Base-by-base conservation (phyloP, 805 yeast genomes). In the Myxozyma geophila region DNA sequence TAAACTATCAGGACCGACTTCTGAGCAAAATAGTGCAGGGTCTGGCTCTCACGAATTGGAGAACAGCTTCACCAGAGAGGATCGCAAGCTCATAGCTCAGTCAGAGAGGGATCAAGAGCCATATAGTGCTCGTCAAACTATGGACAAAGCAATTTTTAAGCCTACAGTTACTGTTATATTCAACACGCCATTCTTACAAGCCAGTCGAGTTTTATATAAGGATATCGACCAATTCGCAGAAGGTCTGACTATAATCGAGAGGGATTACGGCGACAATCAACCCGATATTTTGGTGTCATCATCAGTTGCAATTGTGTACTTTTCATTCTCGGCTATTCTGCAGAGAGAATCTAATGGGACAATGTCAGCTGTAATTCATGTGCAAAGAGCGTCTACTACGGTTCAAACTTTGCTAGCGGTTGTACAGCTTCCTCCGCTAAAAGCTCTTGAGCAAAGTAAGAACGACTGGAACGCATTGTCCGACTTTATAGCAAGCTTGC, bases 231-330 rank as follows among this genome's bases (percentile, higher is more conserved):
- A 46, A 5, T 35, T 48, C 35, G 36, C 63, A 1, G 37, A 51
- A 50, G 56, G 54, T 9, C 47, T 62, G 7, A 37, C 19, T 21
- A 49, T 57, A 2, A 35, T 62, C n/a, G 66, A 62, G 39, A 62
- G 66, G 19, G 66, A 62, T 41, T 62, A 58, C 48, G 66, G 54
- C 37, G 23, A 19, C 7, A 46, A 47, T 0, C 59, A 58, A 9
- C 59, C 66, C 3, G 66, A 62, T 15, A 33, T 62, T n/a, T n/a
- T 62, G 17, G 21, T 62, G 8, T 53, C 59, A 9, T 44, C 66
- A 2, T 7, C 60, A 4, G 51, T 48, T 17, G 49, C 55, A 0
- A 6, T 62, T 8, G 23, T 54, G 10, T 58, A 54, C 17, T 58
- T 44, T 47, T 19, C 54, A 3, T 58, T 54, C 28, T 33, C 58